Evolutionary conservation across 495 filamentous ascomycete species (phyloP).

Genomic region (Baudoinia panamericana): DNA sequence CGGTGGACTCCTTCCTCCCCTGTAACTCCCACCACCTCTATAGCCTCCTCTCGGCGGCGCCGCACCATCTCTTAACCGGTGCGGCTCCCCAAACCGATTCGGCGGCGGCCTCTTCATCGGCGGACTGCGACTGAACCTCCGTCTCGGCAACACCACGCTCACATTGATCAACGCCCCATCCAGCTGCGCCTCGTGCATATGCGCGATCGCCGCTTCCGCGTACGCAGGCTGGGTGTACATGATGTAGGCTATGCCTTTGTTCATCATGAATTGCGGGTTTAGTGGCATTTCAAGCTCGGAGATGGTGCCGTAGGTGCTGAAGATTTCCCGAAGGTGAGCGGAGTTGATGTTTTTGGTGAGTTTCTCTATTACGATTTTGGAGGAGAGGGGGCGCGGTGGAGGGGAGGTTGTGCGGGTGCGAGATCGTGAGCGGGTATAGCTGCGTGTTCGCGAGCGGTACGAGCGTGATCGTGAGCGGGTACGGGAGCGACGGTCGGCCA

Average conservation of each 20-base stretch:
- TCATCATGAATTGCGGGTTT: slow-evolving; percentile 75
- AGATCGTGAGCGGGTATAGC: slow-evolving; percentile 25
- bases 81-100: slow-evolving; percentile 14
- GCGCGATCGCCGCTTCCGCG: slow-evolving; percentile 78
- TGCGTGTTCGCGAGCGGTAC: slow-evolving; percentile 37
- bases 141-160: slow-evolving; percentile 82
- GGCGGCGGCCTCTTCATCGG: slow-evolving; percentile 15
- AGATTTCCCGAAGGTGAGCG: slow-evolving; percentile 79
- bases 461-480: slow-evolving; percentile 32
- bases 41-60: slow-evolving; percentile 20
- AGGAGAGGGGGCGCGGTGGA: slow-evolving; percentile 6
- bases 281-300: slow-evolving; percentile 77
- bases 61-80: slow-evolving; percentile 2
- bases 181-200: slow-evolving; percentile 96
- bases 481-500: slow-evolving; percentile 20
- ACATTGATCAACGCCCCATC: slow-evolving; percentile 82
- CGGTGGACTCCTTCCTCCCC: slow-evolving; percentile 27
- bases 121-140: slow-evolving; percentile 35
- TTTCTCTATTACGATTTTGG: slow-evolving; percentile 87
- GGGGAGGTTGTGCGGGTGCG: slow-evolving; percentile 18
- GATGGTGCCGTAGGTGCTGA: slow-evolving; percentile 77
- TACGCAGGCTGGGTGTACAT: slow-evolving; percentile 63
- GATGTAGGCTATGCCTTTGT: slow-evolving; percentile 90
- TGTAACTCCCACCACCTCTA: slow-evolving; percentile 16
- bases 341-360: slow-evolving; percentile 92